Percentiles rank a stretch among this genome's conserved stretches.
phyloP scores from a whole-genome alignment of 225 moss, liverwort and hornwort genomes.

The Bryoerythrophyllum caledonicum region DNA sequence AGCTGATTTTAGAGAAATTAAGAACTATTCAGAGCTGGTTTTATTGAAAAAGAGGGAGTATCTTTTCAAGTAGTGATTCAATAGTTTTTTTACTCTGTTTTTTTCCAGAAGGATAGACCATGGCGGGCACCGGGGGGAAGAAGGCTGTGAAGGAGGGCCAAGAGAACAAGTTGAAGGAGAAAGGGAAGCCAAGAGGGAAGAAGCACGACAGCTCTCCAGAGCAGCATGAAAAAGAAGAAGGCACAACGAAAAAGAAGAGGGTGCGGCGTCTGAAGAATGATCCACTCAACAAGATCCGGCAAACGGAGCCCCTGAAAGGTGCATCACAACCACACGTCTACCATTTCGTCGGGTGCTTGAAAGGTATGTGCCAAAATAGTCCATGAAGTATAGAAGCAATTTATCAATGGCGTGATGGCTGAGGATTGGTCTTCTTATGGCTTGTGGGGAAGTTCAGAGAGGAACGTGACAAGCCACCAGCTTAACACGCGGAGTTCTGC shows the following conservation, averaged over 20 bases:
- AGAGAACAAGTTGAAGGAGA: conserved; percentile 11
- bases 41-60: too few species aligned
- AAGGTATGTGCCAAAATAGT: background rate
- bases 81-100: too few species aligned
- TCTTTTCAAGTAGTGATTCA: background rate
- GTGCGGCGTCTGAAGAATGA: background rate
- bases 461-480: conserved; percentile 8
- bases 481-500: background rate
- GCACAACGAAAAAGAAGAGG: conserved; percentile 14
- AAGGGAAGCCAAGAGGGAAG: conserved; percentile 7
- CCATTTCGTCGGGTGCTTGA: conserved; percentile 13
- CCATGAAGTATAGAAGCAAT: background rate
- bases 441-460: conserved; percentile 13
- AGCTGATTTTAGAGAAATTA: too few species aligned
- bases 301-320: conserved; percentile 15
- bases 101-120: background rate
- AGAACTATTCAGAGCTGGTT: too few species aligned
- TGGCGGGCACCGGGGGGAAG: conserved; percentile 13
- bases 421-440: background rate
- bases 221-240: conserved; percentile 1
- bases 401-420: background rate
- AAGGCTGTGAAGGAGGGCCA: conserved; percentile 2
- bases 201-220: conserved; percentile 5
- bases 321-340: background rate
- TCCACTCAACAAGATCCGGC: background rate